Conservation (phyloP, 352 stramenopile genomes). For the Globisporangium acanthophoron region DNA sequence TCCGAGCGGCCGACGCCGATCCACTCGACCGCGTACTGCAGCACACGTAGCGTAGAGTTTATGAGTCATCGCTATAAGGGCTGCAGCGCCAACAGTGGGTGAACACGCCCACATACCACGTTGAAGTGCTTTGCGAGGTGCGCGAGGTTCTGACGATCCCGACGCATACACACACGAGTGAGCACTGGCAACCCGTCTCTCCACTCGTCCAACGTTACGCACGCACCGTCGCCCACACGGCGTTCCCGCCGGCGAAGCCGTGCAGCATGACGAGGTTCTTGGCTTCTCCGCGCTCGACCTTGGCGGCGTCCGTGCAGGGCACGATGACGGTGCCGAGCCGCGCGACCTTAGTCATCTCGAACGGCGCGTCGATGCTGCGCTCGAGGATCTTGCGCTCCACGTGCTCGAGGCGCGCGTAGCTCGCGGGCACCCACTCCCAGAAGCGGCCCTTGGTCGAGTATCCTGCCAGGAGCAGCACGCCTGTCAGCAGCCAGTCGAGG, state of each 20-base stretch:
- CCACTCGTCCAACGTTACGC: not conserved
- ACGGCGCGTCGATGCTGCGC: constrained; percentile 32
- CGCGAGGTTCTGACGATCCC: constrained; percentile 47
- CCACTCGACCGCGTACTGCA: constrained; percentile 82
- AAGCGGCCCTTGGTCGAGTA: constrained; percentile 45
- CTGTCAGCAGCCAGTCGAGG: constrained; percentile 12
- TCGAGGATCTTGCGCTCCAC: constrained; percentile 60
- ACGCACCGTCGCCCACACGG: constrained; percentile 69
- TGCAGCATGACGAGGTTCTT: constrained; percentile 81
- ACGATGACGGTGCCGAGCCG: constrained; percentile 75
- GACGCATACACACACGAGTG: constrained; percentile 3
- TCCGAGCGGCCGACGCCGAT: constrained; percentile 77
- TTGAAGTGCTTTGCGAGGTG: constrained; percentile 76
- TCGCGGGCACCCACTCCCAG: constrained; percentile 77
- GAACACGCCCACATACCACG: constrained; percentile 38
- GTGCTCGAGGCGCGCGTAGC: constrained; percentile 55
- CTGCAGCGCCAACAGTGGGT: too few relatives aligned
- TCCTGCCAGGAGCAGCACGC: constrained; percentile 44
- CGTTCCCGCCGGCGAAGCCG: constrained; percentile 74
- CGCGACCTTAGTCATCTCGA: constrained; percentile 79
- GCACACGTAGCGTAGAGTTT: too few relatives aligned
- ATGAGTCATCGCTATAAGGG: too few relatives aligned
- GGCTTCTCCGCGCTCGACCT: constrained; percentile 25
- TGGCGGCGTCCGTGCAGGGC: constrained; percentile 56
- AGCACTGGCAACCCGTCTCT: not conserved